A percentile compares a stretch with the other conserved stretches of the same genome.
phyloP scores from a whole-genome alignment of 345 rosid species.

The Arabis alpina region DNA sequence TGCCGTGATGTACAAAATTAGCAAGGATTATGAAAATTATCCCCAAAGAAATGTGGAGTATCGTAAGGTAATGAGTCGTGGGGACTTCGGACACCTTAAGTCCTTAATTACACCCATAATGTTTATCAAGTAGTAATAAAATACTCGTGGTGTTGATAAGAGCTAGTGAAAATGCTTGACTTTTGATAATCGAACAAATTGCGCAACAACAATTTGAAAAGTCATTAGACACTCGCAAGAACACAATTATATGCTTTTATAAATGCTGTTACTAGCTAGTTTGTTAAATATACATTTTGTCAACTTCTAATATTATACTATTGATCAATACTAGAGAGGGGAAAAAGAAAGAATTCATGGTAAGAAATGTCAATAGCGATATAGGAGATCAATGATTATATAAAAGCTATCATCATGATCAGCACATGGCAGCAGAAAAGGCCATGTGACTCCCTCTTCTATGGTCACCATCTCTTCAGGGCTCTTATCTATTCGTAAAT shows the following conservation, averaged over 20 bases:
- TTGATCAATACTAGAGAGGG: slow-evolving; percentile 3
- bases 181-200: slow-evolving; percentile 30
- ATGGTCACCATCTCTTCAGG: slow-evolving; percentile 38
- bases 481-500: slow-evolving; percentile 33
- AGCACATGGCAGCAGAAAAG: slow-evolving; percentile 41
- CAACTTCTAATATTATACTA: slow-evolving; percentile 20
- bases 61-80: not conserved
- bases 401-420: slow-evolving; percentile 29
- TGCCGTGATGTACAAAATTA: not conserved
- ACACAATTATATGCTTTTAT: slow-evolving; percentile 24
- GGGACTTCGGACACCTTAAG: slow-evolving; percentile 19
- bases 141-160: slow-evolving; percentile 20
- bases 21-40: slow-evolving; percentile 4
- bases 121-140: slow-evolving; percentile 28
- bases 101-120: too few relatives aligned
- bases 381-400: slow-evolving; percentile 33
- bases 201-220: slow-evolving; percentile 31
- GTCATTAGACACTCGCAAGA: slow-evolving; percentile 33
- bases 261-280: too few relatives aligned
- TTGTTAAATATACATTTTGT: slow-evolving; percentile 24
- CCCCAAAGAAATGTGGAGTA: not conserved
- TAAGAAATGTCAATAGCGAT: slow-evolving; percentile 37
- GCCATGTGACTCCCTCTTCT: slow-evolving; percentile 40
- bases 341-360: slow-evolving; percentile 21
- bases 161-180: slow-evolving; percentile 30